A percentile compares a stretch with the other conserved stretches of the same genome.
Evolutionary conservation across 83 land plant genomes (phyloP).

Genomic region (Picea engelmannii): DNA sequence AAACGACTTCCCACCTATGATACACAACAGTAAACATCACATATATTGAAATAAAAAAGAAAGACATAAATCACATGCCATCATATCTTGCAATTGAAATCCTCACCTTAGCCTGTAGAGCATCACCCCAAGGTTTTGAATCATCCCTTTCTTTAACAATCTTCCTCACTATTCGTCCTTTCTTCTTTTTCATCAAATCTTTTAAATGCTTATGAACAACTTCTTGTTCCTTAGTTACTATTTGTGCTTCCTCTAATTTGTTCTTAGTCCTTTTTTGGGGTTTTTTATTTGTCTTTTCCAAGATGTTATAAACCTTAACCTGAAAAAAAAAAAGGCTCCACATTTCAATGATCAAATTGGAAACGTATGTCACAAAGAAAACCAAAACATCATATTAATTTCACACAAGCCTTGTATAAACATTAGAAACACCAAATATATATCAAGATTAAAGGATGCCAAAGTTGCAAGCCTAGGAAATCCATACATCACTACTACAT

Average conservation of each 20-base stretch:
- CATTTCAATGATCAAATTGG: not conserved
- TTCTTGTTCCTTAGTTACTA: conserved; percentile 37
- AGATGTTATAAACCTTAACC: conserved; percentile 56
- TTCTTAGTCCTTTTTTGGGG: conserved; percentile 11
- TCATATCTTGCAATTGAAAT: not conserved
- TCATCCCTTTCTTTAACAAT: conserved; percentile 56
- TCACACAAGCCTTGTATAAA: too few species aligned
- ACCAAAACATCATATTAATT: too few species aligned
- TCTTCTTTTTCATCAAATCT: conserved; percentile 65
- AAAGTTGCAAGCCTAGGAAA: not conserved
- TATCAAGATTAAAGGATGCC: not conserved
- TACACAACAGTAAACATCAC: conserved; percentile 3
- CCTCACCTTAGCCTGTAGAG: conserved; percentile 54
- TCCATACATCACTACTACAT: not conserved
- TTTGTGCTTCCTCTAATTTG: conserved; percentile 24
- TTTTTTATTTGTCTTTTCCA: conserved; percentile 56
- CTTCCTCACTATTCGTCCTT: conserved; percentile 34
- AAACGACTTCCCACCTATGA: conserved; percentile 85
- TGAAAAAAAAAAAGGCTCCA: conserved; percentile 31
- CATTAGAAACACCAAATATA: not conserved
- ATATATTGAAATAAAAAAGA: not conserved
- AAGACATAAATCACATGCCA: not conserved
- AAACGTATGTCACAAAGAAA: not conserved
- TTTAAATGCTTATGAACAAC: conserved; percentile 60
- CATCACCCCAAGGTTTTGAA: conserved; percentile 72